Evolutionary conservation across 768 basidiomycete genomes (phyloP).

Genomic region (Leccinum pellstonianum): DNA sequence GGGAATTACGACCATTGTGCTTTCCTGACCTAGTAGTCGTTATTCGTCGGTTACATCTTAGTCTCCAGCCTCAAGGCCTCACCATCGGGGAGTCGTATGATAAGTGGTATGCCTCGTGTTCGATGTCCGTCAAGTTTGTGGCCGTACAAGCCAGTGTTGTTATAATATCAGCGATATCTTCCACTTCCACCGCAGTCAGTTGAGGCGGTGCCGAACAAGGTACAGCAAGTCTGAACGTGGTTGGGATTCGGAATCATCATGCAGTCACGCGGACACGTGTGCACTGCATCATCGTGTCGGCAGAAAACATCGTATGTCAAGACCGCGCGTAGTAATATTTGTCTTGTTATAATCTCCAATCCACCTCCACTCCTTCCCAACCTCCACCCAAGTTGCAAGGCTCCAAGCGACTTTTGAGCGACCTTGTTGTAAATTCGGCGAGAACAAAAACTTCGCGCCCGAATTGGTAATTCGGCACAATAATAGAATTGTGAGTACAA

Average conservation of each 20-base stretch:
- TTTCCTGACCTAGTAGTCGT: slow-evolving; percentile 15
- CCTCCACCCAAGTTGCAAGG: neutral
- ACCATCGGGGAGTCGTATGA: neutral
- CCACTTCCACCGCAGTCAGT: neutral
- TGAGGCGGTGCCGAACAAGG: neutral
- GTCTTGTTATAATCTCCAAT: neutral
- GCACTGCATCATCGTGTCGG: neutral
- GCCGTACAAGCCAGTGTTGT: neutral
- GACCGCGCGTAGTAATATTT: neutral
- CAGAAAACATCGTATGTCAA: neutral
- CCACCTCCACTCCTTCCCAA: neutral
- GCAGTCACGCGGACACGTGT: too few relatives aligned
- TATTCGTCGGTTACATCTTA: neutral
- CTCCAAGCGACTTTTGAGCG: neutral
- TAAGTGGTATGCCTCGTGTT: neutral
- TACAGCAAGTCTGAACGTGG: neutral
- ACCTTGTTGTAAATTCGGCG: slow-evolving; percentile 6
- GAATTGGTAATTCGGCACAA: slow-evolving; percentile 19
- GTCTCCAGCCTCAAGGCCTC: neutral
- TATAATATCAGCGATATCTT: slow-evolving; percentile 10
- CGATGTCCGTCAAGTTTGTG: neutral
- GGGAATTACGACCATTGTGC: slow-evolving; percentile 38
- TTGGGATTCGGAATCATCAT: neutral
- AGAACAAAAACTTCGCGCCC: slow-evolving; percentile 19
- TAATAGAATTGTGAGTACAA: slow-evolving; percentile 35